Conservation (phyloP, 768 basidiomycete species). For the Podaxis sp. region DNA sequence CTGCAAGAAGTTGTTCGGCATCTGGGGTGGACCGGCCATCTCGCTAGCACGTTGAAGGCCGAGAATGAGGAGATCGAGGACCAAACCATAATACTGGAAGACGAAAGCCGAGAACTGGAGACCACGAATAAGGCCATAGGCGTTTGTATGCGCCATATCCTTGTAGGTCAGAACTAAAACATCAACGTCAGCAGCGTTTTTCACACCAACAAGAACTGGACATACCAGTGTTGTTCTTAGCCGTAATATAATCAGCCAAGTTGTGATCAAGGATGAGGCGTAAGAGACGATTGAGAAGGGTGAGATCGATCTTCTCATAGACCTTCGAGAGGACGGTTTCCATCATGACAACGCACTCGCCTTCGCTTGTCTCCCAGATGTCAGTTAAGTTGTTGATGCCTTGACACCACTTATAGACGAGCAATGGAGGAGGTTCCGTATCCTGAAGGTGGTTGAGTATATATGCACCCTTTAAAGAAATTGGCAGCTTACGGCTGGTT, state of each 20-base stretch:
- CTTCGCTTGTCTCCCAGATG: slow-evolving; percentile 97
- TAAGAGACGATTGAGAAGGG: slow-evolving; percentile 90
- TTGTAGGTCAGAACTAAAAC: slow-evolving; percentile 21
- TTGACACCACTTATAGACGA: slow-evolving; percentile 99
- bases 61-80: slow-evolving; percentile 92
- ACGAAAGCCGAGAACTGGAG: slow-evolving; percentile 98
- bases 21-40: slow-evolving; percentile 97
- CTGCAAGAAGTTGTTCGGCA: slow-evolving; percentile 98
- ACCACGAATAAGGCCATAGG: slow-evolving; percentile 94
- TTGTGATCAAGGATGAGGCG: slow-evolving; percentile 98
- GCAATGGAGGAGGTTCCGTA: slow-evolving; percentile 92
- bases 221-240: slow-evolving; percentile 92
- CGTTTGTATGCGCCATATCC: slow-evolving; percentile 97
- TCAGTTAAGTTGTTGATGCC: slow-evolving; percentile 99
- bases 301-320: slow-evolving; percentile 98
- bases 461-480: not conserved
- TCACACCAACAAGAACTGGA: slow-evolving; percentile 1
- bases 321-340: slow-evolving; percentile 97
- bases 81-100: slow-evolving; percentile 98
- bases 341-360: slow-evolving; percentile 98
- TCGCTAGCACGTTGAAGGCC: slow-evolving; percentile 98
- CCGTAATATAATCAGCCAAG: slow-evolving; percentile 97
- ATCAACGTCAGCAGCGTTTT: not conserved
- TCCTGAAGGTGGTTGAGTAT: slow-evolving; percentile 42
- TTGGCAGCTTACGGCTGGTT: slow-evolving; percentile 64